A percentile compares a stretch with the other conserved stretches of the same genome.
These are phyloP conservation scores for Astrothelium subdiscretum DNA, from an alignment of 495 filamentous ascomycete genomes.

Conservation along the genomic window DNA sequence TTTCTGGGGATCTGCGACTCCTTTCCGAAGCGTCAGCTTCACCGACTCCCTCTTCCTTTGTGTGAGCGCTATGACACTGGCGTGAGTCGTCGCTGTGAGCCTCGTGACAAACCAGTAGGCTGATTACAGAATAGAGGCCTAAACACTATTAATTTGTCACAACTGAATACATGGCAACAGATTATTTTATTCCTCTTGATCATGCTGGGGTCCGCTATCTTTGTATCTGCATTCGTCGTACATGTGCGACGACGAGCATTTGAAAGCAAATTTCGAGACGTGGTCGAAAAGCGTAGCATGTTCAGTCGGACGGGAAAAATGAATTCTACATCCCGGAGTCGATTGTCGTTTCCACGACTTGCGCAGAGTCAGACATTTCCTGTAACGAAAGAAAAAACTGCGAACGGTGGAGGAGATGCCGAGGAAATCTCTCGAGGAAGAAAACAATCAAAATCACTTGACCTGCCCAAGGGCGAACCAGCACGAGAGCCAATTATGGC, in stretches of 20 bases:
- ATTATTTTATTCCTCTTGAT: constrained; percentile 60
- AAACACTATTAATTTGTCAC: constrained; percentile 46
- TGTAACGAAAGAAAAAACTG: background rate
- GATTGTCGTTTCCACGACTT: background rate
- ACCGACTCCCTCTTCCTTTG: constrained; percentile 65
- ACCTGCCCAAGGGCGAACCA: background rate
- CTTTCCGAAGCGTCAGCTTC: constrained; percentile 52
- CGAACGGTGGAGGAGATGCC: background rate
- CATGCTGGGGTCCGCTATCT: constrained; percentile 59
- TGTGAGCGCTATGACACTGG: constrained; percentile 69
- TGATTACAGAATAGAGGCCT: constrained; percentile 53
- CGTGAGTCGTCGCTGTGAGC: constrained; percentile 21
- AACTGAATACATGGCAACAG: constrained; percentile 72
- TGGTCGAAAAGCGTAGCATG: constrained; percentile 38
- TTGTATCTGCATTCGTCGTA: constrained; percentile 51
- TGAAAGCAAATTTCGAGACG: constrained; percentile 49
- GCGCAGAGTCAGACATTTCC: background rate
- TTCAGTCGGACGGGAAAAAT: background rate
- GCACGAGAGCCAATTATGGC: background rate
- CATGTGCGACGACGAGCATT: constrained; percentile 59
- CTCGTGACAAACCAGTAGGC: constrained; percentile 26
- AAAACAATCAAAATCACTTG: background rate
- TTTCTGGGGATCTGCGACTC: constrained; percentile 60
- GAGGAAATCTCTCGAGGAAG: background rate
- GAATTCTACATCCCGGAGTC: background rate